Evolutionary conservation across 148 eudicot species (phyloP).

Genomic region (Rhododendron mucronatum): DNA sequence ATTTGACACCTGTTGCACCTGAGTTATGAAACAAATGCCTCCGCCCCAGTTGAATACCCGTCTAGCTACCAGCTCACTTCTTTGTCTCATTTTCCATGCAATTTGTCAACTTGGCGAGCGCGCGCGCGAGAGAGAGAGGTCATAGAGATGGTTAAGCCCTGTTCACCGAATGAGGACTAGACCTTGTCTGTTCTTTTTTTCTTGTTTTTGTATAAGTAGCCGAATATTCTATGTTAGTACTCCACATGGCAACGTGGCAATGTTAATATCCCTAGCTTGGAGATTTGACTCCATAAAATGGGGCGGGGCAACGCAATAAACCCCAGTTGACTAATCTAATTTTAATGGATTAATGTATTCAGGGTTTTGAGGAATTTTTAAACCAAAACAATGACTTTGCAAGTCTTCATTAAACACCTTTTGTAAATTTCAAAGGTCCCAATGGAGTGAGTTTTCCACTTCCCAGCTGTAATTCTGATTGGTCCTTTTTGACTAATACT

Average conservation of each 20-base stretch:
- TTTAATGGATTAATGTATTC: too few relatives aligned
- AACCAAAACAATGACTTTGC: conserved; percentile 9
- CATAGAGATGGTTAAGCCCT: background rate
- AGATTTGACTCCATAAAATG: background rate
- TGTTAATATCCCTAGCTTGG: background rate
- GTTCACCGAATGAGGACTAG: background rate
- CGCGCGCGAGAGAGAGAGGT: background rate
- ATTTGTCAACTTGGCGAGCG: background rate
- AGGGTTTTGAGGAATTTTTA: background rate
- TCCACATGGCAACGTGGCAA: background rate
- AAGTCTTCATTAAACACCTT: background rate
- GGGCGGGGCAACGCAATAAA: background rate
- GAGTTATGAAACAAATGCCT: background rate
- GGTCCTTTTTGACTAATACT: conserved; percentile 10
- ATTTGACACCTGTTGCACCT: too few relatives aligned
- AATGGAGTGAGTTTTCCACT: conserved; percentile 20
- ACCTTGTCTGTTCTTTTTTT: background rate
- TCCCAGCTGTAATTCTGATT: conserved; percentile 14
- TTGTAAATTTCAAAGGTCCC: background rate
- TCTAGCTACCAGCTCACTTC: background rate
- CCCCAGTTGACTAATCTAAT: background rate
- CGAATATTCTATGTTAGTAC: background rate
- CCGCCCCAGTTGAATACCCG: background rate
- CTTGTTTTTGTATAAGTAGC: background rate
- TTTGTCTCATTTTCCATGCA: background rate